Base-by-base conservation (phyloP, 2,329 filamentous ascomycete species). In the Ceratocystis lukuohia region DNA sequence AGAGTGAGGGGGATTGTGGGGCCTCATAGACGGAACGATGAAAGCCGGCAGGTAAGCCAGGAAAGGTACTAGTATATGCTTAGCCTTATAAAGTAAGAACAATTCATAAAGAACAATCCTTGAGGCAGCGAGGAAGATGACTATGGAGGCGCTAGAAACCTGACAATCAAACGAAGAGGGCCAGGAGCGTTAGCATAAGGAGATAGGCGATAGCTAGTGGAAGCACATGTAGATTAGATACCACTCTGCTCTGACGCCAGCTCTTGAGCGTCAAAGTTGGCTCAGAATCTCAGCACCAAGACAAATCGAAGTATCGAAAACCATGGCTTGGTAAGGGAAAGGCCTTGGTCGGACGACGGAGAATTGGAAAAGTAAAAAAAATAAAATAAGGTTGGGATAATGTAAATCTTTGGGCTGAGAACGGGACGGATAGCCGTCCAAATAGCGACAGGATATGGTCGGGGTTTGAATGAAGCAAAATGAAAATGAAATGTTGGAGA, bases 91-190 rank as follows among this genome's bases (percentile, higher is more conserved):
- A 37, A 20, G 30, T 33, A 17, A 33, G 30, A 22, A 28, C 50
- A 57, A 28, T 7, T 6, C 22, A 33, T 28, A 30, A 57, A 57
- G 53, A 59, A 33, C 28, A 59, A 33, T 59, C 28, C 15, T 59
- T 5, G 15, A 59, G 20, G 56, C n/a, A 28, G 56, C 56, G 56
- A 59, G 56, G 56, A 59, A 59, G 28, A 17, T 17, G 53, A 33
- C 53, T 37, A 59, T 33, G 12, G 28, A 59, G 56, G 30, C 56
- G 56, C 56, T 59, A 59, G 56, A 59, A 59, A 59, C 2, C 12
- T 37, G 25, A 59, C 56, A 59, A 59, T 59, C 56, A 59, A 59
- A 59, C 25, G 56, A 37, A 33, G n/a, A 22, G 22, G 25, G 20
- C 56, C 12, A 59, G 30, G 56, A 20, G 56, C 17, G 7, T 59